phyloP scores from a whole-genome alignment of 2,329 filamentous ascomycete species.

The Coniella vitis region DNA sequence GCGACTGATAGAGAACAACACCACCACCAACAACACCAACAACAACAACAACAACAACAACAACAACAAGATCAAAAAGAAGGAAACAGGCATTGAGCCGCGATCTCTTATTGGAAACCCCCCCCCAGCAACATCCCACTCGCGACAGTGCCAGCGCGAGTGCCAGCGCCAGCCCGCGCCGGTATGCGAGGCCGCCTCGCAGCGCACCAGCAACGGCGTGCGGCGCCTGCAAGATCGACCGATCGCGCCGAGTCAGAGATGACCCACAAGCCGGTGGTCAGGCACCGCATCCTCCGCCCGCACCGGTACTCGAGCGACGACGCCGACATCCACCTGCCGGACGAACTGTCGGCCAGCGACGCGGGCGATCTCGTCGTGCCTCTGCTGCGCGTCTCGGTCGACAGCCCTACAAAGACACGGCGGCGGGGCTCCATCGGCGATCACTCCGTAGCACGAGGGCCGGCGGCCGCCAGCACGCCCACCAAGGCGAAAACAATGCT shows the following conservation, averaged over 20 bases:
- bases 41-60: neutral
- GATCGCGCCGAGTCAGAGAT: slow-evolving; percentile 10
- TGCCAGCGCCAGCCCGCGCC: neutral
- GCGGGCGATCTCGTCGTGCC: slow-evolving; percentile 5
- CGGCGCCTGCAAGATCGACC: slow-evolving; percentile 14
- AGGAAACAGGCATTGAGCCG: too few relatives aligned
- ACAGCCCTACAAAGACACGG: neutral
- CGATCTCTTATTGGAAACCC: too few relatives aligned
- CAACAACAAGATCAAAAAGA: neutral
- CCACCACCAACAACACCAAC: neutral
- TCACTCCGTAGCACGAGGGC: neutral
- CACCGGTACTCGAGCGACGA: neutral
- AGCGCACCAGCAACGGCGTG: slow-evolving; percentile 10
- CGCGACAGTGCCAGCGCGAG: slow-evolving; percentile 2
- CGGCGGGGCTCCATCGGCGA: slow-evolving; percentile 8
- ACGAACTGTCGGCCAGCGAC: neutral
- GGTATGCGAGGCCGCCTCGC: neutral
- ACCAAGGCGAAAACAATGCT: too few relatives aligned
- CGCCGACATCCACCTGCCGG: neutral
- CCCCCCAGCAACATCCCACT: too few relatives aligned
- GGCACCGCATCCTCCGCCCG: slow-evolving; percentile 5
- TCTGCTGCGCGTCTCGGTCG: neutral
- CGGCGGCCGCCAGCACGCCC: too few relatives aligned
- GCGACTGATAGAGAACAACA: neutral
- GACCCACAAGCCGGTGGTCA: slow-evolving; percentile 7